Percentiles rank a stretch among this genome's conserved stretches.
Evolutionary conservation across 257 asterid species (phyloP).

Genomic region (Euphrasia confusa): DNA sequence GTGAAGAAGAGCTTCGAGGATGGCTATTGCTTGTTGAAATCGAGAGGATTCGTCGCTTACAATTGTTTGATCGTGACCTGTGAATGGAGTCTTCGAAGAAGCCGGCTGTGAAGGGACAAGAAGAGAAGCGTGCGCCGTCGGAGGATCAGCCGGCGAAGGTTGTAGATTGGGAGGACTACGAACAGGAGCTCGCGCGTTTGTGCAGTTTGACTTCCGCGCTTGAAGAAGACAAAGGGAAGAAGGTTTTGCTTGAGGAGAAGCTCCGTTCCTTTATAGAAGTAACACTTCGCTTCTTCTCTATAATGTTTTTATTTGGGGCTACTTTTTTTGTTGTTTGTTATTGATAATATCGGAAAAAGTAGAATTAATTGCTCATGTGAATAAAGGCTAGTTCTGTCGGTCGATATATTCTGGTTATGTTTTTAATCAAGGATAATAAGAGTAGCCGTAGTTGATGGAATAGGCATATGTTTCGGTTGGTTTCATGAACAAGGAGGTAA

Average conservation of each 20-base stretch:
- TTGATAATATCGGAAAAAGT: background rate
- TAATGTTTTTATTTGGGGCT: background rate
- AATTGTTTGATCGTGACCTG: constrained; percentile 30
- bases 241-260: constrained; percentile 49
- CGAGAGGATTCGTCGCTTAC: constrained; percentile 20
- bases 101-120: constrained; percentile 38
- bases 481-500: constrained; percentile 2
- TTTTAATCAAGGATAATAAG: background rate
- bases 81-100: constrained; percentile 51
- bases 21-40: constrained; percentile 36
- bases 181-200: constrained; percentile 73
- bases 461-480: constrained; percentile 4
- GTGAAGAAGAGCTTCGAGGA: constrained; percentile 40
- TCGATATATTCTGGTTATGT: background rate
- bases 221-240: constrained; percentile 60
- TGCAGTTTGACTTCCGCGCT: constrained; percentile 81
- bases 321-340: background rate
- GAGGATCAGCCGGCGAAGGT: constrained; percentile 40
- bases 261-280: constrained; percentile 60
- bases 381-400: constrained; percentile 3
- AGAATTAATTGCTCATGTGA: constrained; percentile 1
- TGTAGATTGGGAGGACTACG: constrained; percentile 87
- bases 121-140: constrained; percentile 31
- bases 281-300: constrained; percentile 8
- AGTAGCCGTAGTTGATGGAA: constrained; percentile 1